Evolutionary conservation across 2,329 filamentous ascomycete genomes (phyloP).

Genomic region (Hymenoscyphus occultus): DNA sequence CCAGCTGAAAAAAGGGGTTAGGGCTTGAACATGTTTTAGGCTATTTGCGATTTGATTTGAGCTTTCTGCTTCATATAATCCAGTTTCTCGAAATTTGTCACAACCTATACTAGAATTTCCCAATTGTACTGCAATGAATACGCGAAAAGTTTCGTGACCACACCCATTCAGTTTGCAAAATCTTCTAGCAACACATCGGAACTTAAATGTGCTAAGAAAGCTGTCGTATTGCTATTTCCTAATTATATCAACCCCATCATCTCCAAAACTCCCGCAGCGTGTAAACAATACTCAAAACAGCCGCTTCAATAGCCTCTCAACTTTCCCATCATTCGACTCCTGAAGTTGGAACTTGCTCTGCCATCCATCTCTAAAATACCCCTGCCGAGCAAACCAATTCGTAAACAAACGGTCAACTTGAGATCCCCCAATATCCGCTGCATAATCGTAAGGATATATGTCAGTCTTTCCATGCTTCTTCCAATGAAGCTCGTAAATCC

Average conservation of each 20-base stretch:
- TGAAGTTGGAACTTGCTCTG: neutral
- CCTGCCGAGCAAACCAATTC: neutral
- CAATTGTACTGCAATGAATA: too few relatives aligned
- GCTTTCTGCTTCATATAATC: too few relatives aligned
- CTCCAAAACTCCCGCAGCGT: neutral
- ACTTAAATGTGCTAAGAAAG: too few relatives aligned
- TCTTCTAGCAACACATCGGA: too few relatives aligned
- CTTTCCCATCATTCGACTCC: neutral
- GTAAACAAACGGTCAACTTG: neutral
- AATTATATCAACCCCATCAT: neutral
- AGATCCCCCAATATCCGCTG: neutral
- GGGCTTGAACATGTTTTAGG: too few relatives aligned
- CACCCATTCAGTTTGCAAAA: too few relatives aligned
- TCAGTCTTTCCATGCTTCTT: neutral
- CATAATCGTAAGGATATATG: neutral
- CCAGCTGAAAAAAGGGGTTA: too few relatives aligned
- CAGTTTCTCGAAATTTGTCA: too few relatives aligned
- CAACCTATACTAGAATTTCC: too few relatives aligned
- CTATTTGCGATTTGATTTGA: too few relatives aligned
- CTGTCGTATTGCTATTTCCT: too few relatives aligned
- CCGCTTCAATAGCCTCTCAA: neutral
- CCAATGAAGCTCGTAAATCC: neutral
- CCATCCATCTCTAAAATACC: neutral
- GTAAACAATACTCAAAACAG: neutral
- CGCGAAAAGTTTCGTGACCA: too few relatives aligned